Evolutionary conservation across 192 early-diverging fungal genomes (phyloP).

Genomic region (Phycomyces blakesleeanus): DNA sequence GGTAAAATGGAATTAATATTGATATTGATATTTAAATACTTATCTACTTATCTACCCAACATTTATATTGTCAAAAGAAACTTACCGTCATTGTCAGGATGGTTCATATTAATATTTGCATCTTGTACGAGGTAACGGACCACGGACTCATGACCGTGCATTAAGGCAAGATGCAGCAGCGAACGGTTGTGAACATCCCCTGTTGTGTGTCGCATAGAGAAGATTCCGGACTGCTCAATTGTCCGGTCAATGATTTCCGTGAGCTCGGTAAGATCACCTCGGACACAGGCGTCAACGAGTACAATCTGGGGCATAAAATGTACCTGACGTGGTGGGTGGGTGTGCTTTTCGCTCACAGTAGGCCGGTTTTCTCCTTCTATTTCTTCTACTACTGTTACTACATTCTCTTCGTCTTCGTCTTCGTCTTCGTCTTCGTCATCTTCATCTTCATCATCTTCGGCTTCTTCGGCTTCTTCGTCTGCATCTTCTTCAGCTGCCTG

Average conservation of each 20-base stretch:
- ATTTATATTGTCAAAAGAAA: no score
- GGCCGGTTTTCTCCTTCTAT: not conserved
- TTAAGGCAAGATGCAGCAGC: conserved; percentile 4
- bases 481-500: not conserved
- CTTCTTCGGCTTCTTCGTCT: not conserved
- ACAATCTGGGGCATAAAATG: conserved; percentile 12
- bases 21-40: no score
- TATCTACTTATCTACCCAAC: no score
- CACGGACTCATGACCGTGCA: not conserved
- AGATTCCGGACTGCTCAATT: not conserved
- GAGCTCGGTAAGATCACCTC: conserved; percentile 9
- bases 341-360: no score
- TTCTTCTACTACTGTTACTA: not conserved
- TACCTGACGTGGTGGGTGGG: conserved; percentile 6
- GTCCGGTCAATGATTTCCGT: conserved; percentile 7
- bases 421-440: not conserved
- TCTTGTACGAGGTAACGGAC: not conserved
- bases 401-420: not conserved
- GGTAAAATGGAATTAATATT: no score
- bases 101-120: conserved; percentile 7
- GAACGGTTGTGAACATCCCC: conserved; percentile 4
- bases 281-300: conserved; percentile 16
- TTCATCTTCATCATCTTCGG: not conserved
- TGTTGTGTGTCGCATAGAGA: not conserved
- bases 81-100: conserved; percentile 14